phyloP scores from a whole-genome alignment of 1,139 yeast species.

The Kodamaea plutei region DNA sequence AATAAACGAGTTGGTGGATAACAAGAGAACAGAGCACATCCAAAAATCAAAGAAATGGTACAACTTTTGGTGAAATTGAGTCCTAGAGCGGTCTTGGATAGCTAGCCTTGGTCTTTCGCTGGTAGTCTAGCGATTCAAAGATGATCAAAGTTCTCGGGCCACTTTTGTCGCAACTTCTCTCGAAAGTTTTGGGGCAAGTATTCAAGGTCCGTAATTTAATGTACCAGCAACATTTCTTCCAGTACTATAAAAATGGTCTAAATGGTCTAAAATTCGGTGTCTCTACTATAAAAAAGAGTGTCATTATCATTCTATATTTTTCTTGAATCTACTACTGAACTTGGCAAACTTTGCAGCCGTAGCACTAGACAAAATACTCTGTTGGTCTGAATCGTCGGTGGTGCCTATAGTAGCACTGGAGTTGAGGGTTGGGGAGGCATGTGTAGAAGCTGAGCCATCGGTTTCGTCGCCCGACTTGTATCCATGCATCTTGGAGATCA shows the following conservation, averaged over 20 bases:
- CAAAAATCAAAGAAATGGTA: constrained; percentile 20
- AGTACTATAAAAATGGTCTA: no score
- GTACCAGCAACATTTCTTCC: no score
- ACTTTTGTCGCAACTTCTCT: no score
- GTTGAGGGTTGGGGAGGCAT: constrained; percentile 1
- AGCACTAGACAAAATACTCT: constrained; percentile 23
- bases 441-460: not conserved
- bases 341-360: constrained; percentile 42
- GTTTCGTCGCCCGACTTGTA: constrained; percentile 5
- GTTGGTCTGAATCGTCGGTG: constrained; percentile 20
- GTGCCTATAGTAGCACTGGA: no score
- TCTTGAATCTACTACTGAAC: constrained; percentile 34
- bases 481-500: constrained; percentile 35
- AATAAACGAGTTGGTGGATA: constrained; percentile 31
- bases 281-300: no score
- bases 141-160: no score
- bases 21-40: constrained; percentile 21
- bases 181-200: no score
- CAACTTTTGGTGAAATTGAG: constrained; percentile 19
- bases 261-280: no score
- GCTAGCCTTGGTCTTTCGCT: no score
- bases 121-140: no score
- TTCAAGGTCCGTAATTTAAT: no score
- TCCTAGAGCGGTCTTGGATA: no score
- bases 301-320: constrained; percentile 14